Evolutionary conservation across 2,329 filamentous ascomycete species (phyloP).

Genomic region (Paracorniculantispora psalliotae): DNA sequence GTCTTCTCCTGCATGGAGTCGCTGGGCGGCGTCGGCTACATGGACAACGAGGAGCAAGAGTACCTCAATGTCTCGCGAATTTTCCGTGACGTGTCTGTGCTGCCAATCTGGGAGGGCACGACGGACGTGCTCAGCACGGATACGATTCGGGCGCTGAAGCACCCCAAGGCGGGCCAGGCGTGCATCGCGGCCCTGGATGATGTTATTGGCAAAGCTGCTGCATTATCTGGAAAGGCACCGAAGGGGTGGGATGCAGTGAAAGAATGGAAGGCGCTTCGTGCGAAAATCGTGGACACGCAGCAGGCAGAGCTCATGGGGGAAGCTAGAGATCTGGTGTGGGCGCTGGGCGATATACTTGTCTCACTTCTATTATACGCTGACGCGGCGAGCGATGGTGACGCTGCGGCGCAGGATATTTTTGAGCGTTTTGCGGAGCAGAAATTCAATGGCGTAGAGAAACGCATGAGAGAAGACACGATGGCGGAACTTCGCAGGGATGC

Average conservation of each 20-base stretch:
- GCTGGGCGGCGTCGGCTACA: constrained; percentile 62
- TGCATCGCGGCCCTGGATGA: constrained; percentile 39
- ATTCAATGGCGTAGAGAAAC: constrained; percentile 15
- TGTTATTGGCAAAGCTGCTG: constrained; percentile 28
- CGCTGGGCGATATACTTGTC: constrained; percentile 39
- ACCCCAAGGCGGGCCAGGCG: constrained; percentile 32
- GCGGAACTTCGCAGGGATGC: constrained; percentile 29
- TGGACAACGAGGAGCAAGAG: constrained; percentile 58
- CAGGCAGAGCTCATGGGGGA: constrained; percentile 40
- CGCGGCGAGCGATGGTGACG: constrained; percentile 30
- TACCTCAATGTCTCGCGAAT: constrained; percentile 62
- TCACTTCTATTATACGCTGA: constrained; percentile 40
- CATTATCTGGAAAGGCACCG: constrained; percentile 22
- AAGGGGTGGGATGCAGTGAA: constrained; percentile 26
- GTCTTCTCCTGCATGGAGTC: constrained; percentile 58
- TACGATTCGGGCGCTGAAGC: constrained; percentile 43
- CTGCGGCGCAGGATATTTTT: constrained; percentile 35
- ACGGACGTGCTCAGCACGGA: constrained; percentile 62
- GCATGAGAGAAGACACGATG: constrained; percentile 16
- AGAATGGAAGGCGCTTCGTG: constrained; percentile 37
- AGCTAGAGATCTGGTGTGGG: constrained; percentile 41
- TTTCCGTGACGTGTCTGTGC: constrained; percentile 59
- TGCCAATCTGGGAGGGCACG: constrained; percentile 68
- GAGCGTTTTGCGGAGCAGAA: constrained; percentile 33
- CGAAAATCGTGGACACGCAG: constrained; percentile 28